A percentile compares a stretch with the other conserved stretches of the same genome.
phyloP scores from a whole-genome alignment of 768 basidiomycete genomes.

The Russula foetens region DNA sequence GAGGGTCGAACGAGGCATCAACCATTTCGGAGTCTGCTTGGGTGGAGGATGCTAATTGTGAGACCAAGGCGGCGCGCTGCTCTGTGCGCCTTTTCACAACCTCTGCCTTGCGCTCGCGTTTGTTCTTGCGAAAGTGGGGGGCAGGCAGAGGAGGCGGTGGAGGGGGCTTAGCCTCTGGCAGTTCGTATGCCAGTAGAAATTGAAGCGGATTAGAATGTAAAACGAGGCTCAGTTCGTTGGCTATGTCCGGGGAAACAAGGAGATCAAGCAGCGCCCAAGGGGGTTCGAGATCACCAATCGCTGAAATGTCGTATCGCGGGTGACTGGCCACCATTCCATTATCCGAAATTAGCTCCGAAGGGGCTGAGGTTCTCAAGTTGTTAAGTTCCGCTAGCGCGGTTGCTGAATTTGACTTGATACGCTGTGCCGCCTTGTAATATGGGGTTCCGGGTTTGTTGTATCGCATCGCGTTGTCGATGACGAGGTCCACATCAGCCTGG shows the following conservation, averaged over 20 bases:
- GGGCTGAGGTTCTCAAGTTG: constrained; percentile 20
- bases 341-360: constrained; percentile 1
- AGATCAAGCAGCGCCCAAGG: constrained; percentile 48
- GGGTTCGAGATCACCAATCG: constrained; percentile 70
- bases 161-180: constrained; percentile 52
- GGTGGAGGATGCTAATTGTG: background rate
- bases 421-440: constrained; percentile 60
- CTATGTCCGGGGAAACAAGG: constrained; percentile 47
- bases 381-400: constrained; percentile 40
- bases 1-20: constrained; percentile 38
- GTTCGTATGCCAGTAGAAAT: constrained; percentile 61
- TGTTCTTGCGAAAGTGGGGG: constrained; percentile 30
- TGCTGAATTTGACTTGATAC: constrained; percentile 42
- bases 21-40: constrained; percentile 21
- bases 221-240: constrained; percentile 45
- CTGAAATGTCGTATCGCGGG: background rate
- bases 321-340: background rate
- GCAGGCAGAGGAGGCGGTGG: constrained; percentile 44
- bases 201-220: constrained; percentile 51
- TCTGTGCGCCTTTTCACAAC: constrained; percentile 9
- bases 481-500: constrained; percentile 76
- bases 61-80: background rate
- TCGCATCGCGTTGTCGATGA: constrained; percentile 74
- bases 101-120: constrained; percentile 16
- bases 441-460: constrained; percentile 77